Conservation (phyloP, 2,329 filamentous ascomycete species). For the Colletotrichum lupini region DNA sequence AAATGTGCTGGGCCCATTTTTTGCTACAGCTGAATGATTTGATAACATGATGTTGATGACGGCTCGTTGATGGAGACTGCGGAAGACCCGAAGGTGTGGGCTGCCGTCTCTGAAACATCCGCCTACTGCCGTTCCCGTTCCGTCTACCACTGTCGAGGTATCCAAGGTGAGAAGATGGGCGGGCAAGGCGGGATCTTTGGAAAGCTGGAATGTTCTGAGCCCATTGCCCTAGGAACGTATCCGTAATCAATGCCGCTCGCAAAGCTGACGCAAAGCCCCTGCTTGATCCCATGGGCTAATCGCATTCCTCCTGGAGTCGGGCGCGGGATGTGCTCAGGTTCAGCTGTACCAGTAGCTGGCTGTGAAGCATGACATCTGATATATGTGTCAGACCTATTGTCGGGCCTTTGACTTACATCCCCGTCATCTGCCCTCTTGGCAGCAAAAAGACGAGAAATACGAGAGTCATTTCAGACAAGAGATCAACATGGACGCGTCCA, state of each 20-base stretch:
- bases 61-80: not conserved
- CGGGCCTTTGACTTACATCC: not conserved
- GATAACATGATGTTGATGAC: not conserved
- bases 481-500: not conserved
- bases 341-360: not conserved
- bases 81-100: not conserved
- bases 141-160: not conserved
- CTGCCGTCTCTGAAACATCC: slow-evolving; percentile 13
- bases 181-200: not conserved
- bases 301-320: not conserved
- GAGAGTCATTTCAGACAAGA: not conserved
- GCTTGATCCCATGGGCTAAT: not conserved
- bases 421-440: not conserved
- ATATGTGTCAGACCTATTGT: not conserved
- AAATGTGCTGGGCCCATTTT: not conserved
- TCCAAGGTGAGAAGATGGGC: too few species aligned
- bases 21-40: not conserved
- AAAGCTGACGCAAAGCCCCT: not conserved
- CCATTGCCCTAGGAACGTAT: not conserved
- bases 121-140: not conserved
- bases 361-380: not conserved
- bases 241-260: not conserved
- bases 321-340: not conserved
- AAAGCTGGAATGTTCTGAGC: not conserved
- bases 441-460: not conserved